These are phyloP conservation scores for Trichosporon sp. DNA, from an alignment of 1,284 basidiomycete species.

Conservation along the genomic window DNA sequence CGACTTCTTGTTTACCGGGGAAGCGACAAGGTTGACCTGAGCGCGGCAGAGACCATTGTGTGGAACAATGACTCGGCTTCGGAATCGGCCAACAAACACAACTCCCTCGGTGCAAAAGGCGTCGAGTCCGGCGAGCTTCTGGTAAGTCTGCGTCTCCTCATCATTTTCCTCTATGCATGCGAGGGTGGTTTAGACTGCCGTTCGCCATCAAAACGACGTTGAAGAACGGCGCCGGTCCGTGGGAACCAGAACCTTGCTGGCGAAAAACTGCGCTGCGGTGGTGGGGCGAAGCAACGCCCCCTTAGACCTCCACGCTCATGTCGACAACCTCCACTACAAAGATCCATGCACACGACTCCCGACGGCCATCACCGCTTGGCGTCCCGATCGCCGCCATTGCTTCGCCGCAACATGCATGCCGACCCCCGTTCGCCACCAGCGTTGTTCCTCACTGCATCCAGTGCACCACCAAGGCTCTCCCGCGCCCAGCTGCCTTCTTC, in stretches of 20 bases:
- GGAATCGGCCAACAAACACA: conserved; percentile 34
- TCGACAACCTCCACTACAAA: conserved; percentile 1
- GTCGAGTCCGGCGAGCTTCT: conserved; percentile 47
- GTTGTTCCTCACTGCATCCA: neutral
- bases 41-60: conserved; percentile 72
- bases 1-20: conserved; percentile 78
- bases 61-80: conserved; percentile 35
- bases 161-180: conserved; percentile 35
- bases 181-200: conserved; percentile 5
- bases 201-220: conserved; percentile 22
- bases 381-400: neutral
- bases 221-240: conserved; percentile 21
- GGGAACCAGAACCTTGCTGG: conserved; percentile 11
- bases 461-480: neutral
- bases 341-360: neutral
- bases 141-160: conserved; percentile 40
- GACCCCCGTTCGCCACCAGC: neutral
- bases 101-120: conserved; percentile 45
- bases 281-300: conserved; percentile 1
- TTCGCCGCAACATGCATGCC: neutral
- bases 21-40: conserved; percentile 68
- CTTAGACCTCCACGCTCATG: neutral
- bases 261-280: conserved; percentile 3
- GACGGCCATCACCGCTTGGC: neutral
- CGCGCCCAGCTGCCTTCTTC: neutral